Conservation (phyloP, 73 alveolate genomes). For the Tetrahymena malaccensis region DNA sequence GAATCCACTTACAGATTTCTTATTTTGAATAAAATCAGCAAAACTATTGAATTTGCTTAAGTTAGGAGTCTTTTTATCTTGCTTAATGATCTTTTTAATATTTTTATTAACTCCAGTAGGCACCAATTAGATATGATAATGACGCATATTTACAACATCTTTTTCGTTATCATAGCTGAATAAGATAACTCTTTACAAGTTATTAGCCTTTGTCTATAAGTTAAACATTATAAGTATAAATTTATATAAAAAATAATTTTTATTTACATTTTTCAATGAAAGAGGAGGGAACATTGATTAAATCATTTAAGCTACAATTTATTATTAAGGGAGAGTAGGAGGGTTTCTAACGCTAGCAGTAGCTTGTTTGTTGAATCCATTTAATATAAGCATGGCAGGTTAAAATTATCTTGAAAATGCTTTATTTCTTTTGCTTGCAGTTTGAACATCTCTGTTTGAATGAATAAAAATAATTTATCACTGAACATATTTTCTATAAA, state of each 20-base stretch:
- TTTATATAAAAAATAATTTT: not conserved
- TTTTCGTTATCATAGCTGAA: constrained; percentile 53
- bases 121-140: constrained; percentile 56
- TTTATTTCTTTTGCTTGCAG: constrained; percentile 50
- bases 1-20: constrained; percentile 28
- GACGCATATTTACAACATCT: constrained; percentile 54
- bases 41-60: constrained; percentile 61
- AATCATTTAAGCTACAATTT: constrained; percentile 32
- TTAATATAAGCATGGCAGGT: constrained; percentile 28
- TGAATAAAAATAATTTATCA: not conserved
- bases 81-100: constrained; percentile 58
- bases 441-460: constrained; percentile 28
- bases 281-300: constrained; percentile 33
- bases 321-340: constrained; percentile 9
- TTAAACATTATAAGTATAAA: not conserved
- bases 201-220: constrained; percentile 36
- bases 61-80: constrained; percentile 51
- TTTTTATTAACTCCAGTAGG: constrained; percentile 62
- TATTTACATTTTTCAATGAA: constrained; percentile 21
- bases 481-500: not conserved
- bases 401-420: constrained; percentile 40
- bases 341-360: constrained; percentile 1
- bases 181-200: constrained; percentile 62
- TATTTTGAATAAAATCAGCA: constrained; percentile 57
- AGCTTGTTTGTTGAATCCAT: constrained; percentile 23